phyloP scores from a whole-genome alignment of 371 early-diverging fungal genomes.

The Rhizopus stolonifer region DNA sequence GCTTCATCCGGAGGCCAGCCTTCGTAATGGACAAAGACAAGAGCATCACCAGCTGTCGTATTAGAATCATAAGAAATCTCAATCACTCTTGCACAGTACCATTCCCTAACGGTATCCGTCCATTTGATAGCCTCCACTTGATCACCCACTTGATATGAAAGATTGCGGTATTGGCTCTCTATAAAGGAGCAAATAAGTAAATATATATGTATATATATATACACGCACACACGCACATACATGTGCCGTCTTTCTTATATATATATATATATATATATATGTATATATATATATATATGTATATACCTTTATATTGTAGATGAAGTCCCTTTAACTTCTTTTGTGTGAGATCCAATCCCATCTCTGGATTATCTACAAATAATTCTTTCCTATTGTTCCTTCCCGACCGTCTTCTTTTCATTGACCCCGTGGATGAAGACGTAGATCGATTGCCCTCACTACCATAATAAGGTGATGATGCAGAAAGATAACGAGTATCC shows the following conservation, averaged over 20 bases:
- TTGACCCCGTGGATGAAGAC: slow-evolving; percentile 23
- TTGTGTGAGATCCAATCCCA: slow-evolving; percentile 10
- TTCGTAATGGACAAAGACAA: slow-evolving; percentile 59
- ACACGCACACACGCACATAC: no score
- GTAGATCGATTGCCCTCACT: slow-evolving; percentile 21
- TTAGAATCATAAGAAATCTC: slow-evolving; percentile 28
- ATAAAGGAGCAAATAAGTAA: neutral
- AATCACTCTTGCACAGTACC: slow-evolving; percentile 46
- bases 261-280: no score
- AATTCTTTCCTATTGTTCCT: slow-evolving; percentile 7
- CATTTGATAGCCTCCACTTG: slow-evolving; percentile 45
- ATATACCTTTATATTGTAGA: slow-evolving; percentile 11
- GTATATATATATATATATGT: no score
- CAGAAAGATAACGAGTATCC: slow-evolving; percentile 15
- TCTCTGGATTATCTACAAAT: neutral
- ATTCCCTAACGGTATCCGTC: slow-evolving; percentile 31
- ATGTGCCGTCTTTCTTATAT: no score
- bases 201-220: no score
- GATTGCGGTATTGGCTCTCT: slow-evolving; percentile 12
- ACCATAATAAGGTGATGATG: slow-evolving; percentile 16
- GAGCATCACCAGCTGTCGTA: slow-evolving; percentile 10
- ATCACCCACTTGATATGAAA: slow-evolving; percentile 35
- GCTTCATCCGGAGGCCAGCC: slow-evolving; percentile 63
- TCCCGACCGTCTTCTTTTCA: slow-evolving; percentile 18
- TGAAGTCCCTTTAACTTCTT: slow-evolving; percentile 21